phyloP scores from a whole-genome alignment of 2,329 filamentous ascomycete species.

The Trichoderma breve region DNA sequence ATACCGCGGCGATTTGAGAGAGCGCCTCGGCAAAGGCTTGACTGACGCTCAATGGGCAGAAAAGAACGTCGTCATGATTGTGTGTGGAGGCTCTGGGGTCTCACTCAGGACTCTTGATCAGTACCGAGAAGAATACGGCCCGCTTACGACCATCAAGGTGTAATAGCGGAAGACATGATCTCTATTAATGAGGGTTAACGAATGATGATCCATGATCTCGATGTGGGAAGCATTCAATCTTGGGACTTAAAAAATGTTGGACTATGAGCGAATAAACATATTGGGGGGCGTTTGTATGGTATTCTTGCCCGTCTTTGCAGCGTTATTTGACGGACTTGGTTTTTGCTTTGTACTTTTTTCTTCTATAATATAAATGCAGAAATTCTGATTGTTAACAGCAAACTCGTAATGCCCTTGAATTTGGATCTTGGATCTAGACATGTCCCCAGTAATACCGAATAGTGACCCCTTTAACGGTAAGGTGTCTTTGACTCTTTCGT shows the following conservation, averaged over 20 bases:
- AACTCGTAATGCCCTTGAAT: neutral
- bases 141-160: constrained; percentile 34
- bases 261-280: neutral
- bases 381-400: neutral
- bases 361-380: neutral
- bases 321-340: neutral
- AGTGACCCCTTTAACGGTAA: neutral
- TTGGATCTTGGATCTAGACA: neutral
- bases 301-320: neutral
- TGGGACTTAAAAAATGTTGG: neutral
- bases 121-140: constrained; percentile 51
- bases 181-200: neutral
- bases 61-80: constrained; percentile 76
- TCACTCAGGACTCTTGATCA: constrained; percentile 58
- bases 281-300: neutral
- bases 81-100: constrained; percentile 77
- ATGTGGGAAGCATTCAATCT: neutral
- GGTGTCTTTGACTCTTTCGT: neutral
- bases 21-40: constrained; percentile 53
- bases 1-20: constrained; percentile 63
- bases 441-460: neutral
- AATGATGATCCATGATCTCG: neutral
- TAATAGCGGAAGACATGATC: constrained; percentile 10
- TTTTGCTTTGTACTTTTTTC: neutral
- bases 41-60: constrained; percentile 57